Conservation (phyloP, 2,329 filamentous ascomycete species). For the Pseudogymnoascus destructans region DNA sequence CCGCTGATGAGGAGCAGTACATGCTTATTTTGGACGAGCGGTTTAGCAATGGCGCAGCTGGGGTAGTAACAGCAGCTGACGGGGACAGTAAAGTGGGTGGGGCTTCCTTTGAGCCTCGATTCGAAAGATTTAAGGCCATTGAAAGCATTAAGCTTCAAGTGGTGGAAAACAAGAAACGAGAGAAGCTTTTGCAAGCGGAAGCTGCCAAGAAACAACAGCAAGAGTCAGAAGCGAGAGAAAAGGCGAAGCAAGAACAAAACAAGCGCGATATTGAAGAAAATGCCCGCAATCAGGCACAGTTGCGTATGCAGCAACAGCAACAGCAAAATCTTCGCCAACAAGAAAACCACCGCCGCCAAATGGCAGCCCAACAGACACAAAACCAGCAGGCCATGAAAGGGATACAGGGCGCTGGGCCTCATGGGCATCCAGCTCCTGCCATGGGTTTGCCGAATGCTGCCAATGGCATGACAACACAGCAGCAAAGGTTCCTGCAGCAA, state of each 20-base stretch:
- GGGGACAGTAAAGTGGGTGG: constrained; percentile 59
- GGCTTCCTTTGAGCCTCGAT: constrained; percentile 69
- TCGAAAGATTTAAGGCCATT: constrained; percentile 84
- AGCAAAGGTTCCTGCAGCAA: constrained; percentile 30
- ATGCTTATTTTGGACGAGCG: constrained; percentile 90
- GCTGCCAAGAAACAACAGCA: constrained; percentile 35
- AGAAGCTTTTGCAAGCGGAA: constrained; percentile 51
- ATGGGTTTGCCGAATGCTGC: constrained; percentile 21
- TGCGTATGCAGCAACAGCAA: constrained; percentile 20
- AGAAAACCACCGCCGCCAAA: constrained; percentile 25
- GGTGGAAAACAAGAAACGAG: constrained; percentile 62
- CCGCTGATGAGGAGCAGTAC: constrained; percentile 77
- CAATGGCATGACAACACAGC: constrained; percentile 27
- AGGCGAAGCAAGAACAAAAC: constrained; percentile 24
- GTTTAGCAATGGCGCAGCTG: constrained; percentile 48
- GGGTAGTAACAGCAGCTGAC: constrained; percentile 45
- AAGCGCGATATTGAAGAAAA: constrained; percentile 26
- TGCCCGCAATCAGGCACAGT: constrained; percentile 17
- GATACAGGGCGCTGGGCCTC: constrained; percentile 31
- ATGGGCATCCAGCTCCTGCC: constrained; percentile 32
- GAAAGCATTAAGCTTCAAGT: constrained; percentile 71
- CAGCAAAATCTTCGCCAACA: constrained; percentile 27
- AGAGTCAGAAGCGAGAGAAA: constrained; percentile 35
- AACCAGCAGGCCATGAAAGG: constrained; percentile 29
- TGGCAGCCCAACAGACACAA: constrained; percentile 29